Evolutionary conservation across 2,329 filamentous ascomycete species (phyloP), one percentile per base, ranked within the genome.

Genomic region (Diaporthe nobilis): DNA sequence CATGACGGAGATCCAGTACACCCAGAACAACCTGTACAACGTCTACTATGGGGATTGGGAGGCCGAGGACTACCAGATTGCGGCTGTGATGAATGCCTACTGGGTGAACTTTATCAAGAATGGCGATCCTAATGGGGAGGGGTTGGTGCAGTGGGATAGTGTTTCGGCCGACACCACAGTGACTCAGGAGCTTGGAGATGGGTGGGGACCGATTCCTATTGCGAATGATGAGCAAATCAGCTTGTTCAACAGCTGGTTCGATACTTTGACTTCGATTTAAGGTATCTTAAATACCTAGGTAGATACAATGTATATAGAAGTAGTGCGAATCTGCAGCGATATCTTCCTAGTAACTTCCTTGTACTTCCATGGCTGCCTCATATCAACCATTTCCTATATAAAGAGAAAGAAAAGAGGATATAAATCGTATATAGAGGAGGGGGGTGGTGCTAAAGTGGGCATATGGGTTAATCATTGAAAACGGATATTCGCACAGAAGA

Each of bases 1-100:
- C 74, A 79, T 80, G 78, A 82, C 81, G 1, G 84, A 86, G 79
- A 83, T 86, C 72, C 82, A 82, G 75, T 85, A 85, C 74, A 81
- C 80, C 1, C 78, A 83, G 42, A 84, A 85, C 75, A 81, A 82
- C 60, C 79, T 85, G 17, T 85, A 84, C 74, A 55, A 65, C 42
- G 63, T 55, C 39, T 47, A 75, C 53, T 65, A n/a, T 17, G 31
- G 55, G 10, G 42, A 60, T 1, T 75, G 67, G 65, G 67, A 65
- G 57, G 65, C 67, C 47, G 73, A 72, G 25, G 67, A 75, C 73
- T 75, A 71, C 44, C 44, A 28, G 22, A 72, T 71, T 25, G 76
- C 77, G 51, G 61, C 58, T 20, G 76, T 70, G 61, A 76, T 76
- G 77, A 75, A 55, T 71, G 55, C 53, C 65, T 75, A 75, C 73